These are phyloP conservation scores for Cladosporium sp. DNA, from an alignment of 2,329 filamentous ascomycete species.

Conservation along the genomic window DNA sequence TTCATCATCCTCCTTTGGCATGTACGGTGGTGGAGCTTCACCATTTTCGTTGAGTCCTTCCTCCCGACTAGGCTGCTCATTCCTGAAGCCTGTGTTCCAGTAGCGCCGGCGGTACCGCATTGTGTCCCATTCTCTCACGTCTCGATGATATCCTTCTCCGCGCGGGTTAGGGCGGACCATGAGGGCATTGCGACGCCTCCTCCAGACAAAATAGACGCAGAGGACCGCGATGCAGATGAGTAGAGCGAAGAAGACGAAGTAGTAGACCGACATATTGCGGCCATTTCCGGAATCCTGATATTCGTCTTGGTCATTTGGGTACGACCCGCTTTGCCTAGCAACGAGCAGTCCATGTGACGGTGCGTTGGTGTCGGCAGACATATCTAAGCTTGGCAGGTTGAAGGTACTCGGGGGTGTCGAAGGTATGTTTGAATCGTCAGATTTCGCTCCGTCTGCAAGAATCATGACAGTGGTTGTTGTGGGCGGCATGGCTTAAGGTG, in stretches of 20 bases:
- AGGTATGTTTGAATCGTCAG: not conserved
- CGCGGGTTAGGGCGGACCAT: conserved; percentile 27
- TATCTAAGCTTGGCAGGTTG: not conserved
- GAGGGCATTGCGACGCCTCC: conserved; percentile 42
- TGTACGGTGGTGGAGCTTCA: conserved; percentile 66
- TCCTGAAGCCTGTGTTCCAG: conserved; percentile 27
- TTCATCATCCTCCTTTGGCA: conserved; percentile 34
- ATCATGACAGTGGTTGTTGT: not conserved
- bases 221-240: conserved; percentile 49
- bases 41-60: conserved; percentile 65
- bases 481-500: not conserved
- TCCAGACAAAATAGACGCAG: conserved; percentile 47
- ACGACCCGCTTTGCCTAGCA: not conserved
- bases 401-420: not conserved
- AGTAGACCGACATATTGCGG: conserved; percentile 46
- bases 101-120: conserved; percentile 27
- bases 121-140: conserved; percentile 38
- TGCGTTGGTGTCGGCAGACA: not conserved
- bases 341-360: not conserved
- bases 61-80: conserved; percentile 34
- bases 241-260: conserved; percentile 59
- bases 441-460: not conserved
- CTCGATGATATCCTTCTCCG: conserved; percentile 23
- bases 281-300: conserved; percentile 18
- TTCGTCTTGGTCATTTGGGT: conserved; percentile 17